phyloP scores from a whole-genome alignment of 768 basidiomycete species.

The Tricholoma hemisulphureum region DNA sequence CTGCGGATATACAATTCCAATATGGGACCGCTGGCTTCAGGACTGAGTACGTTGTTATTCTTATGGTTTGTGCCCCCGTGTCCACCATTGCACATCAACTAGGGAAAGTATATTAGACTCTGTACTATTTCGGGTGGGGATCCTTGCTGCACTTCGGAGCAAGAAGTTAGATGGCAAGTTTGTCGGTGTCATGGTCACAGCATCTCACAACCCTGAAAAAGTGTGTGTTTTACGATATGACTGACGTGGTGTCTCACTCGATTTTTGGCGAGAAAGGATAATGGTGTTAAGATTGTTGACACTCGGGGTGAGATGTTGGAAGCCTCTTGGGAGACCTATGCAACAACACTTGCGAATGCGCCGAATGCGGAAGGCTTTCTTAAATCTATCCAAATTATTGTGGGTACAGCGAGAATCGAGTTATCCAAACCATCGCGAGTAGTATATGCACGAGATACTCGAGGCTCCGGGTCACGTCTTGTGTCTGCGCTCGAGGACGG shows the following conservation, averaged over 20 bases:
- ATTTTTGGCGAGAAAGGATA: conserved; percentile 66
- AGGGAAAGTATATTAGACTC: conserved; percentile 77
- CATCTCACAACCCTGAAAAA: conserved; percentile 98
- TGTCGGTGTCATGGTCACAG: conserved; percentile 98
- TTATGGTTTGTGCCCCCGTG: conserved; percentile 11
- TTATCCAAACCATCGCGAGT: conserved; percentile 75
- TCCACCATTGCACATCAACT: conserved; percentile 9
- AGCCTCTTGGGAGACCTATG: conserved; percentile 85
- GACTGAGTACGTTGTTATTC: conserved; percentile 61
- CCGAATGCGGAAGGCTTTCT: conserved; percentile 72
- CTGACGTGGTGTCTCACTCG: background rate
- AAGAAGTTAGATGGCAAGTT: conserved; percentile 88
- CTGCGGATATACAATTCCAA: conserved; percentile 63
- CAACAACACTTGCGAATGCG: conserved; percentile 86
- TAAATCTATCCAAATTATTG: conserved; percentile 56
- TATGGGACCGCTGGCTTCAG: conserved; percentile 97
- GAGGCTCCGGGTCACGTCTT: conserved; percentile 79
- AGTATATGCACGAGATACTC: conserved; percentile 91
- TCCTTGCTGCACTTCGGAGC: conserved; percentile 88
- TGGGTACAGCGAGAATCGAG: conserved; percentile 71
- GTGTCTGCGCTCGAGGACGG: conserved; percentile 81
- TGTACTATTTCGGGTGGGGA: conserved; percentile 91
- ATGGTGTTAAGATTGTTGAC: conserved; percentile 98
- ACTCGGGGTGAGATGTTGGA: conserved; percentile 98
- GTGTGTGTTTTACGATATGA: conserved; percentile 41